Base-by-base conservation (phyloP, 257 asterid genomes). In the Cynanchum wilfordii region DNA sequence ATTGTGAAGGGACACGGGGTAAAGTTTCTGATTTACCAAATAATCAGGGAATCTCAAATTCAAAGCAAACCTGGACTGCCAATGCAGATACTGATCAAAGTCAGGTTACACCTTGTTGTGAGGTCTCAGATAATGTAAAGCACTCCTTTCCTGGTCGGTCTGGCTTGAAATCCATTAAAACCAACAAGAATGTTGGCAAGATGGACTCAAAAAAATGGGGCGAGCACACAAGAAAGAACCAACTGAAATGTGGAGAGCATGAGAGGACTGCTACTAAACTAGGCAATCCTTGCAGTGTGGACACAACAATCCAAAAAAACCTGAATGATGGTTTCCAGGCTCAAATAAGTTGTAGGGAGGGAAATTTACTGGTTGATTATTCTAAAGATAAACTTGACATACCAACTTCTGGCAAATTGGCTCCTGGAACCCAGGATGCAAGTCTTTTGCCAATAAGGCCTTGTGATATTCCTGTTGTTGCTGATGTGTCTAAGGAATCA, bases 391-490 rank as follows among this genome's bases (percentile, higher is more conserved):
- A 75, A 80, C 82, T 72, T 71, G 86, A 81, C 59, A 77, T 78
- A 50, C 60, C 69, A 49, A 29, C 67, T 83, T 77, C 79, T 70
- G 77, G 71, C 52, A 87, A 79, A 87, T 65, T 76, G 42, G 80
- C 80, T 66, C 66, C 83, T 10, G 87, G 84, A 69, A 67, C 79
- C 79, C 81, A 67, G 73, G 80, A 84, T 84, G 84, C 77, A 74
- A 71, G 68, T 82, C 59, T 68, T 44, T 47, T 72, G 85, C 86
- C 71, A 64, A 77, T 78, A 62, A 84, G 75, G 73, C 66, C 82
- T 36, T 17, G 59, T 71, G 84, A 80, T 79, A 69, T 77, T 85
- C 84, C 88, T 56, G 74, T 69, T 57, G 74, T 58, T 76, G 80
- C 79, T 76, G 85, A 75, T 77, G 77, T 79, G 54, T 70, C 86